These are phyloP conservation scores for Boletus pseudopeckii DNA, from an alignment of 768 basidiomycete species.

Conservation along the genomic window DNA sequence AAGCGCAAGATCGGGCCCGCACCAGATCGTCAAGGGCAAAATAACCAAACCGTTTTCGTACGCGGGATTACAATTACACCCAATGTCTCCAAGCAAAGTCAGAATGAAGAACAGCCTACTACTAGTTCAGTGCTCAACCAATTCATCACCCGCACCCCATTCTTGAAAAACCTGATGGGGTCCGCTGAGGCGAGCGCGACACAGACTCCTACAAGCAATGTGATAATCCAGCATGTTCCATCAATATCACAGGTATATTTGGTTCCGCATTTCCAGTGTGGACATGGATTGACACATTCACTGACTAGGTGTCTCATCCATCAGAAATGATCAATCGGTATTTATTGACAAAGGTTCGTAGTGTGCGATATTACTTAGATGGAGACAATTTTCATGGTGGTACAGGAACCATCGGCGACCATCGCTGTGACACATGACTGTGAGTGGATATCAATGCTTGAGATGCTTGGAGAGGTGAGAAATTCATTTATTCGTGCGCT, in stretches of 20 bases:
- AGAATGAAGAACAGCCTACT: not conserved
- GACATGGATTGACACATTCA: not conserved
- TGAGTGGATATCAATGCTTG: not conserved
- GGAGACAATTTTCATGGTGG: not conserved
- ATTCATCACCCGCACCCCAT: no score
- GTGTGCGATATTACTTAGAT: not conserved
- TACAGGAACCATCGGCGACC: not conserved
- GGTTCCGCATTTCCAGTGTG: not conserved
- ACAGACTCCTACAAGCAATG: not conserved
- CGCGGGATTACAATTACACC: not conserved
- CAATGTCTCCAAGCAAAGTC: not conserved
- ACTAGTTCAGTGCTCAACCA: not conserved
- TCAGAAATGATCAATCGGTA: not conserved
- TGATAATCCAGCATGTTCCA: not conserved
- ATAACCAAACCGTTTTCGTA: not conserved
- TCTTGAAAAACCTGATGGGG: not conserved
- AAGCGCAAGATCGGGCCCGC: not conserved
- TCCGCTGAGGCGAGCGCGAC: not conserved
- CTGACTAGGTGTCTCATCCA: not conserved
- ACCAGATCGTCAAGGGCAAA: not conserved
- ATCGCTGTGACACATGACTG: not conserved
- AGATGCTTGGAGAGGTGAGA: no score
- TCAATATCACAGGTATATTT: not conserved
- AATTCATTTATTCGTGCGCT: not conserved
- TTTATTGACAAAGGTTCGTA: not conserved